Conservation (phyloP, 805 yeast genomes). For the Naumovozyma castellii region DNA sequence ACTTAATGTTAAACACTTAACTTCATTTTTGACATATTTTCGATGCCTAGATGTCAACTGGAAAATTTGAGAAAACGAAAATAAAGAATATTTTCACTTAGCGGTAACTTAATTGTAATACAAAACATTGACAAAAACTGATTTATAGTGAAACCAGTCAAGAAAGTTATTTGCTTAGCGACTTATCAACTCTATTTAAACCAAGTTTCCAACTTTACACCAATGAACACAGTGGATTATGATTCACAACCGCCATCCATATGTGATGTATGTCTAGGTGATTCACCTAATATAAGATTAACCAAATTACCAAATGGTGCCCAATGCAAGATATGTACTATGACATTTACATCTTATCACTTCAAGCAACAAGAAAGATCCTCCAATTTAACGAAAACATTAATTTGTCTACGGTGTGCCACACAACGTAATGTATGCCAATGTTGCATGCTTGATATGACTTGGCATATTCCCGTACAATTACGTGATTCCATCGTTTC, state of each 20-base stretch:
- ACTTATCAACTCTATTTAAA: too few species aligned
- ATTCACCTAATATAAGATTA: slow-evolving; percentile 38
- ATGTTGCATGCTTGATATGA: slow-evolving; percentile 72
- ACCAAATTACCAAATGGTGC: slow-evolving; percentile 59
- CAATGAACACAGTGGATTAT: neutral
- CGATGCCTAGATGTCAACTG: too few species aligned
- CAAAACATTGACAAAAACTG: too few species aligned
- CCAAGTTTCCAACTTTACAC: neutral
- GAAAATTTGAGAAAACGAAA: too few species aligned
- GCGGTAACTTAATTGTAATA: too few species aligned
- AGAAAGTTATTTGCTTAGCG: too few species aligned
- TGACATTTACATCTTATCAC: slow-evolving; percentile 74
- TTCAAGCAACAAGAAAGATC: slow-evolving; percentile 34
- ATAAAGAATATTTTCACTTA: too few species aligned
- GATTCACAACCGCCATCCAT: slow-evolving; percentile 25
- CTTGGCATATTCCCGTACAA: slow-evolving; percentile 70
- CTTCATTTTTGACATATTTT: too few species aligned
- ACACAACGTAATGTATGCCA: slow-evolving; percentile 78
- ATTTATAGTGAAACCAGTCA: too few species aligned
- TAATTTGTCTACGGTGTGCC: slow-evolving; percentile 74
- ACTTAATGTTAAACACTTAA: too few species aligned
- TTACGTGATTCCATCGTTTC: slow-evolving; percentile 73
- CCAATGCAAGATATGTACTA: slow-evolving; percentile 77
- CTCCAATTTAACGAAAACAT: slow-evolving; percentile 44
- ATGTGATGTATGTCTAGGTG: slow-evolving; percentile 67